These are phyloP conservation scores for Flaveria sonorensis DNA, from an alignment of 129 eudicot genomes.

Conservation along the genomic window DNA sequence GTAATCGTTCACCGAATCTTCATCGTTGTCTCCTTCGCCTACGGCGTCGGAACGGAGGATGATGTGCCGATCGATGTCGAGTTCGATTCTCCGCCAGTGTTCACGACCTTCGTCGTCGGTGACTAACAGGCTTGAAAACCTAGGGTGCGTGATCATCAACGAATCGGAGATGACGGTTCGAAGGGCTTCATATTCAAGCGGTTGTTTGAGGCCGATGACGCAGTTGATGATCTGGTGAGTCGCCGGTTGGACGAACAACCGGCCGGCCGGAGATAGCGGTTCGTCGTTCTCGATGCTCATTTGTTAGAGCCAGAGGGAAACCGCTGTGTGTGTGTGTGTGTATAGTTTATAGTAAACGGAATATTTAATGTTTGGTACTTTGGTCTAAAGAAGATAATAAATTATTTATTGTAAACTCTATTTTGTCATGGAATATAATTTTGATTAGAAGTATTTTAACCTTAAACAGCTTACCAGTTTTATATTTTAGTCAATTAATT, in stretches of 20 bases:
- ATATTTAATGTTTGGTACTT: no score
- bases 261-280: slow-evolving; percentile 77
- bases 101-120: slow-evolving; percentile 50
- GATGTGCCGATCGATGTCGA: slow-evolving; percentile 66
- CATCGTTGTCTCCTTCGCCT: slow-evolving; percentile 33
- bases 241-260: slow-evolving; percentile 58
- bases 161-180: slow-evolving; percentile 52
- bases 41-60: slow-evolving; percentile 46
- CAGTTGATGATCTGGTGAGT: slow-evolving; percentile 64
- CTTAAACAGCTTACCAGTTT: no score
- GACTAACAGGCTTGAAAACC: slow-evolving; percentile 71
- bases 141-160: slow-evolving; percentile 61
- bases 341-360: no score
- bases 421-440: no score
- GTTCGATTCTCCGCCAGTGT: slow-evolving; percentile 54
- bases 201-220: slow-evolving; percentile 43
- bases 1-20: slow-evolving; percentile 56
- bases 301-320: background rate
- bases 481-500: no score
- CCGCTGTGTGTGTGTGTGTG: background rate
- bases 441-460: no score
- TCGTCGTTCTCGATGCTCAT: slow-evolving; percentile 39
- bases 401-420: no score
- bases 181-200: slow-evolving; percentile 36
- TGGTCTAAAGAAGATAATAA: no score